Evolutionary conservation across 2,329 filamentous ascomycete species (phyloP).

Genomic region (Claviceps sp.): DNA sequence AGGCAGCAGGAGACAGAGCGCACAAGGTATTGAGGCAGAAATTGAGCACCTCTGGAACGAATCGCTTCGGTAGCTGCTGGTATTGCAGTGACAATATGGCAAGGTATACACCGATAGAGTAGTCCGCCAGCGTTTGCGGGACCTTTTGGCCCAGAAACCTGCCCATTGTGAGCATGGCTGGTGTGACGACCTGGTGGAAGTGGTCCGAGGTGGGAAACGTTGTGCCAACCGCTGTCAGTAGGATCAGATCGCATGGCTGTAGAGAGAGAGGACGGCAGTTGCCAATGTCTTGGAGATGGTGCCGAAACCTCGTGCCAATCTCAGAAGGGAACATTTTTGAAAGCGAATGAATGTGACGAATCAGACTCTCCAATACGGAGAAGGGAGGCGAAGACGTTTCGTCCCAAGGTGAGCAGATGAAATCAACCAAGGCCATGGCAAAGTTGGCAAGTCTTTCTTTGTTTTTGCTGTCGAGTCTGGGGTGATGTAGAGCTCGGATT

Average conservation of each 20-base stretch:
- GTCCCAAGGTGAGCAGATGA: slow-evolving; percentile 36
- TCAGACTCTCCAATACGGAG: slow-evolving; percentile 59
- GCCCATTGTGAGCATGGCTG: slow-evolving; percentile 71
- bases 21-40: slow-evolving; percentile 65
- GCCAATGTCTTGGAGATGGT: slow-evolving; percentile 49
- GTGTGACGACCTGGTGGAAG: slow-evolving; percentile 90
- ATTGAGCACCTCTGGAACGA: slow-evolving; percentile 77
- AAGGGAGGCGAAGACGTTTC: slow-evolving; percentile 41
- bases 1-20: slow-evolving; percentile 45
- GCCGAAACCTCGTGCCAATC: slow-evolving; percentile 64
- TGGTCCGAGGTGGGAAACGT: slow-evolving; percentile 95
- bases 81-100: slow-evolving; percentile 69
- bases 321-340: slow-evolving; percentile 72
- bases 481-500: slow-evolving; percentile 84
- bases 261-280: slow-evolving; percentile 35
- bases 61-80: slow-evolving; percentile 70
- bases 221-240: slow-evolving; percentile 71
- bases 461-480: slow-evolving; percentile 72
- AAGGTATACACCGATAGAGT: slow-evolving; percentile 65
- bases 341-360: slow-evolving; percentile 85
- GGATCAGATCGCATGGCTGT: slow-evolving; percentile 57
- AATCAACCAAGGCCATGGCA: slow-evolving; percentile 50
- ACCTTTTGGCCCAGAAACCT: slow-evolving; percentile 71
- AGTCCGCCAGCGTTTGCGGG: slow-evolving; percentile 50
- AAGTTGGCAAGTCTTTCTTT: slow-evolving; percentile 68